Percentiles rank a stretch among this genome's conserved stretches.
phyloP scores from a whole-genome alignment of 441 rosid genomes.

The Adansonia grandidieri region DNA sequence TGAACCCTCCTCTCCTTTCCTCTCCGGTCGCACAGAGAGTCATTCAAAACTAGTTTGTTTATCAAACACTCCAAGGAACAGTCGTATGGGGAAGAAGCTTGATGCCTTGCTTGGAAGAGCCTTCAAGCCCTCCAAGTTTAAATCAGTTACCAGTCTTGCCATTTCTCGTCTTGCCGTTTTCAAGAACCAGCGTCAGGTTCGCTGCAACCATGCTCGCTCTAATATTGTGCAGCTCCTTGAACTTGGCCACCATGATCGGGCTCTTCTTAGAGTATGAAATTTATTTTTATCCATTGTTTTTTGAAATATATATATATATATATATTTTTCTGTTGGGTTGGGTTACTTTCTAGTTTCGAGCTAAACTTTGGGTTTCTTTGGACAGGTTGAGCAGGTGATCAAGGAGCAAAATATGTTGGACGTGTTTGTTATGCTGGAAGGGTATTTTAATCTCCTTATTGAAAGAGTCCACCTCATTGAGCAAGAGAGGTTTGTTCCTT shows the following conservation, averaged over 20 bases:
- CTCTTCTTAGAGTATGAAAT: conserved; percentile 69
- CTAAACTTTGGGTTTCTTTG: neutral
- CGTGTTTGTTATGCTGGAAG: conserved; percentile 65
- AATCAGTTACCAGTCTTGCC: conserved; percentile 57
- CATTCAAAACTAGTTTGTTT: neutral
- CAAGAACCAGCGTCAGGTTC: conserved; percentile 73
- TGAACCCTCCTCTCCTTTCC: neutral
- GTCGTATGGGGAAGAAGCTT: conserved; percentile 74
- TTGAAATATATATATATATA: no score
- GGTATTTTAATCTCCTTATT: conserved; percentile 62
- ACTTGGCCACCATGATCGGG: conserved; percentile 71
- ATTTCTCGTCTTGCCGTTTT: conserved; percentile 71
- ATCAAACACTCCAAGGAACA: neutral
- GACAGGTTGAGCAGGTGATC: conserved; percentile 69
- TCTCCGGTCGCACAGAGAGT: neutral
- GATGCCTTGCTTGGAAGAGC: conserved; percentile 72
- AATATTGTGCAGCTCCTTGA: conserved; percentile 88
- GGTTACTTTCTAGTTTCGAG: neutral
- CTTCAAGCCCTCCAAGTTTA: conserved; percentile 67
- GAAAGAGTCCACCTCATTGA: conserved; percentile 73
- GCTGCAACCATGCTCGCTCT: conserved; percentile 62
- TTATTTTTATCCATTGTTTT: neutral
- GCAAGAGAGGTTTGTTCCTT: conserved; percentile 49
- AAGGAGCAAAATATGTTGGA: conserved; percentile 79
- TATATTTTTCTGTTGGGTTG: no score